Base-by-base conservation (phyloP, 176 grass and related monocot species). In the Thalia dealbata region DNA sequence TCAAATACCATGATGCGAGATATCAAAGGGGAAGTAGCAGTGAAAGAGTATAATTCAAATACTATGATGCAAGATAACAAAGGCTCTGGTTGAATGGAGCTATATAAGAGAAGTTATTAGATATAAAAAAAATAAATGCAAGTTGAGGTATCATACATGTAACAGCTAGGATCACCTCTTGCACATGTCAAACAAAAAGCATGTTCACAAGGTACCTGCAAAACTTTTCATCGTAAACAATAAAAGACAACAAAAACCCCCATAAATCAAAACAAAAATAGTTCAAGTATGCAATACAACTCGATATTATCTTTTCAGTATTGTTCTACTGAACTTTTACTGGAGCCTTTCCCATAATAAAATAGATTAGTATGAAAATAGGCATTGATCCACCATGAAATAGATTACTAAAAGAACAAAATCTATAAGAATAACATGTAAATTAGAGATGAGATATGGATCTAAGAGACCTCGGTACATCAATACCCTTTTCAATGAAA, bases 151-250 rank as follows among this genome's bases (percentile, higher is more conserved):
- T 66, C 90, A 93, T 86, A 99, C 95, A 99, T 83, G 80, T 91
- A 93, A 75, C 95, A 99, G 75, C 85, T 93, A 78, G 87, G 86
- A 85, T 93, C 95, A 75, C 85, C 93, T 82, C 95, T 89, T 79
- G 90, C 89, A 81, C 95, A 99, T 28, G 87, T 72, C 69, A 99
- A 80, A 91, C 95, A 99, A 79, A 93, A 93, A 44, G 87, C 95
- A 85, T 99, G 95, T 22, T 93, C 87, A 55, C 95, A 99, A 35
- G 73, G 70, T 54, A 72, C 50, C 70, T 72, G 48, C 22, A 72
- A 72, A 51, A 13, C 30, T 54, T 11, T 28, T 10, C 10, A 13
- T 38, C 11, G 4, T 0, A 7, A 48, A 48, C 45, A 4, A 8
- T 48, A 48, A 48, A 58, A 58, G 1, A 58, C 3, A 58, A n/a